Evolutionary conservation across 306 rosid genomes (phyloP), one percentile per base, ranked within the genome.

Genomic region (Pyrus communis): DNA sequence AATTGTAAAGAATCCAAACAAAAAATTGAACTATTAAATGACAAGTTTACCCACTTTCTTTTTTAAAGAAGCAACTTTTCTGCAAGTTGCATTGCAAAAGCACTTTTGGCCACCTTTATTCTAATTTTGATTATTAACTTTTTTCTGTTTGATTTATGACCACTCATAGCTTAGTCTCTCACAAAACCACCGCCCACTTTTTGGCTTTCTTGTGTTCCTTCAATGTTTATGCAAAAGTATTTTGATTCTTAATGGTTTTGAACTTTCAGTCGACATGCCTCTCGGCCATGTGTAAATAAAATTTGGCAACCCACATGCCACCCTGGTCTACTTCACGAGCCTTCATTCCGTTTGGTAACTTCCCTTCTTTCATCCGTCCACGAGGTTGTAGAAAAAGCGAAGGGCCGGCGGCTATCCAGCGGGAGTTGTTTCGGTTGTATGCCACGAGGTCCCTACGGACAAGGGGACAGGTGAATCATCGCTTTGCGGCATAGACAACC

Each of bases 21-120:
- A 40, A 77, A 55, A 49, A 71, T 69, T 74, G 66, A 55, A 9
- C 67, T 70, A 30, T 25, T 72, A 61, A 62, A 69, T 76, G 80
- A 76, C 79, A 77, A 82, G 73, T 65, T 21, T 82, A 81, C 74
- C 85, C 85, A 30, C 81, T 69, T 74, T 70, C 75, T 70, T 31
- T 80, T 15, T 15, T 18, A 78, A 71, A 42, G 30, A 54, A 46
- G n/a, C 73, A 77, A 76, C 86, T 82, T 84, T 80, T 69, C 21
- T 78, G 88, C 84, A 83, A 83, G 75, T 89, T 89, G 89, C 82
- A 67, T 51, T 25, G 78, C 78, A 75, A 64, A 74, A 78, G 79
- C 89, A 82, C 87, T 81, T 60, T 59, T 23, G 23, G 57, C 76
- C n/a, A 52, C 88, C 88, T 82, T 84, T 77, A 78, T 86, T 88